phyloP scores from a whole-genome alignment of 495 filamentous ascomycete species.

The Daldinia caldariorum region DNA sequence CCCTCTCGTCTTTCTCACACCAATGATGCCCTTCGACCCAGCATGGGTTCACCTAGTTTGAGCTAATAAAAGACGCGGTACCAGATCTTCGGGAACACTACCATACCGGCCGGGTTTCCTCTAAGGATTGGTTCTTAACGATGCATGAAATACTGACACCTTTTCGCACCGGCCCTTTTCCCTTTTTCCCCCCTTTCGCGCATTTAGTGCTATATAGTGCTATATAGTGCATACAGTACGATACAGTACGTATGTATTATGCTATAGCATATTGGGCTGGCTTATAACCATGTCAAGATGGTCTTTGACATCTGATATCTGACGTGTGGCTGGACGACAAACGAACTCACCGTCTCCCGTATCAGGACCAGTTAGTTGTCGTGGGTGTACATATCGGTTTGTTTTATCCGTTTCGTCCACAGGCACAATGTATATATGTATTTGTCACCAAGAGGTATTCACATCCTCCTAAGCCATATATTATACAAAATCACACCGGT shows the following conservation, averaged over 20 bases:
- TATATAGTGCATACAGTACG: neutral
- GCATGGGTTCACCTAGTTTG: constrained; percentile 39
- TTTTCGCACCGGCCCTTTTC: constrained; percentile 23
- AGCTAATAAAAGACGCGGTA: constrained; percentile 46
- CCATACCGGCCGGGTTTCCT: constrained; percentile 18
- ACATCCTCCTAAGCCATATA: neutral
- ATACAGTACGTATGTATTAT: constrained; percentile 1
- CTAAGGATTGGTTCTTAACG: constrained; percentile 37
- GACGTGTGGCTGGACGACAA: neutral
- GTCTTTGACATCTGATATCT: neutral
- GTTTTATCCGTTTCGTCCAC: neutral
- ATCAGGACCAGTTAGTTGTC: neutral
- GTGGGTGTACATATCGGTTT: neutral
- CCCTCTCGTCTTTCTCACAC: constrained; percentile 21
- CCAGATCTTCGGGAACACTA: constrained; percentile 49
- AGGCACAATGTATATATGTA: neutral
- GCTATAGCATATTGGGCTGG: neutral
- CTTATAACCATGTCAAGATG: neutral
- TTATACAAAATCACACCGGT: neutral
- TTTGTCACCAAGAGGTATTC: neutral
- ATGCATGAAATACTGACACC: constrained; percentile 33
- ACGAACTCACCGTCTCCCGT: constrained; percentile 2
- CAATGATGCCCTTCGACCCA: constrained; percentile 33
- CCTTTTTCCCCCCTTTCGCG: neutral
- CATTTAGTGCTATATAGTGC: neutral